phyloP scores from a whole-genome alignment of 805 yeast genomes.

The Wickerhamomyces pijperi region DNA sequence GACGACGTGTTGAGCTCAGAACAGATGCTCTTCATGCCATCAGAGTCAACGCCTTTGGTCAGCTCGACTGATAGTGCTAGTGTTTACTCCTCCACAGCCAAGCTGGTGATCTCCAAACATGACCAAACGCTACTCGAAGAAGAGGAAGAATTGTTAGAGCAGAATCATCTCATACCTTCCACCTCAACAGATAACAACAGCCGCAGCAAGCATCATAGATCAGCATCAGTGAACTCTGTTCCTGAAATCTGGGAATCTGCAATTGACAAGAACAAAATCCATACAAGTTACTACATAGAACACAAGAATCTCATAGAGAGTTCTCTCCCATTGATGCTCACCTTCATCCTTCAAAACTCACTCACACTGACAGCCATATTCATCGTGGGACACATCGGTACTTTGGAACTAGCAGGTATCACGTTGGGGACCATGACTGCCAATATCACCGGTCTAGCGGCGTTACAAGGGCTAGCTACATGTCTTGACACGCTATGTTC shows the following conservation, averaged over 20 bases:
- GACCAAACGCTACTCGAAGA: constrained; percentile 9
- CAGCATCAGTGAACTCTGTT: constrained; percentile 3
- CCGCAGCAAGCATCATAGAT: constrained; percentile 3
- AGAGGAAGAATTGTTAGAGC: constrained; percentile 14
- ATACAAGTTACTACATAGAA: constrained; percentile 13
- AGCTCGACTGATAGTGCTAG: background rate
- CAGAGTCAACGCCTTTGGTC: background rate
- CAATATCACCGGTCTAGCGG: constrained; percentile 60
- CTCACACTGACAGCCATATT: constrained; percentile 18
- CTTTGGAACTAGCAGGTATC: constrained; percentile 71
- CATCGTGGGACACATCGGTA: constrained; percentile 70
- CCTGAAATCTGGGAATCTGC: constrained; percentile 17
- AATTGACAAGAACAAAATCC: constrained; percentile 13
- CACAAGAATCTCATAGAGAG: constrained; percentile 9
- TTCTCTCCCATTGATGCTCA: constrained; percentile 16
- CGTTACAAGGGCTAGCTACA: constrained; percentile 75
- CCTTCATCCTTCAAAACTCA: constrained; percentile 18
- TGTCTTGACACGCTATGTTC: constrained; percentile 77
- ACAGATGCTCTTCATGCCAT: too few relatives aligned
- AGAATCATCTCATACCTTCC: constrained; percentile 10
- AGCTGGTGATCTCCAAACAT: background rate
- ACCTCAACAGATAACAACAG: background rate
- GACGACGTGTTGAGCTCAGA: background rate
- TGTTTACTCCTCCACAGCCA: background rate
- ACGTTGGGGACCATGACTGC: constrained; percentile 80